Base-by-base conservation (phyloP, 2,329 filamentous ascomycete genomes). In the Colletotrichum acutatum region DNA sequence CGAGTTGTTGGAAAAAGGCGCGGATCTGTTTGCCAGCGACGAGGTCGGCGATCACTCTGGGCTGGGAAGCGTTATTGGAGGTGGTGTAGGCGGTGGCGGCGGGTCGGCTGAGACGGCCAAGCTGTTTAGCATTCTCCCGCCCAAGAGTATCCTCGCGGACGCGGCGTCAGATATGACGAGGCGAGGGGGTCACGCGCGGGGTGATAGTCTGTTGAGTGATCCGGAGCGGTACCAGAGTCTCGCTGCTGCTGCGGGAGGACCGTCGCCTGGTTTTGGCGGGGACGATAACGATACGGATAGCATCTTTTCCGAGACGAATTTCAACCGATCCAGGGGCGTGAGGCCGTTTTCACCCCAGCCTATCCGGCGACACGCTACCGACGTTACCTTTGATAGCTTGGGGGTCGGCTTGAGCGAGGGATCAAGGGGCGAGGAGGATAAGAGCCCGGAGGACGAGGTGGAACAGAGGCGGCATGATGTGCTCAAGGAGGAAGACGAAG, bases 101-200 rank as follows among this genome's bases (percentile, higher is more conserved):
- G 81, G 76, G 71, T 77, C 77, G 65, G 77, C 78, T 74, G 82
- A 77, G 73, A 77, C 77, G 68, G 78, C 78, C 19, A 90, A 90
- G 82, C 84, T 92, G 76, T 92, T 92, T 80, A 91, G 89, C 77
- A 91, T 92, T 75, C 81, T 92, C 60, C 90, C 90, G 52, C 88
- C 90, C 14, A 90, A 89, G 80, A 91, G 89, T 78, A 92, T 92
- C 76, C 86, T 92, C 5, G 87, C 88, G 53, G 89, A 90, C 75
- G 76, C 82, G 59, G 82, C 80, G 1, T 84, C 85, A 6, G 84
- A 86, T 69, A 77, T 76, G 75, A 79, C 79, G 64, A 78, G 79
- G 71, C 74, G 67, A 24, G 78, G 74, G 11, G 76, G 80, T 16
- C 85, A 89, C 74, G 80, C 79, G 37, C 84, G 89, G 37, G 83